Evolutionary conservation across 1,284 basidiomycete genomes (phyloP), one percentile per base, ranked within the genome.

Genomic region (Limonomyces culmigenus): DNA sequence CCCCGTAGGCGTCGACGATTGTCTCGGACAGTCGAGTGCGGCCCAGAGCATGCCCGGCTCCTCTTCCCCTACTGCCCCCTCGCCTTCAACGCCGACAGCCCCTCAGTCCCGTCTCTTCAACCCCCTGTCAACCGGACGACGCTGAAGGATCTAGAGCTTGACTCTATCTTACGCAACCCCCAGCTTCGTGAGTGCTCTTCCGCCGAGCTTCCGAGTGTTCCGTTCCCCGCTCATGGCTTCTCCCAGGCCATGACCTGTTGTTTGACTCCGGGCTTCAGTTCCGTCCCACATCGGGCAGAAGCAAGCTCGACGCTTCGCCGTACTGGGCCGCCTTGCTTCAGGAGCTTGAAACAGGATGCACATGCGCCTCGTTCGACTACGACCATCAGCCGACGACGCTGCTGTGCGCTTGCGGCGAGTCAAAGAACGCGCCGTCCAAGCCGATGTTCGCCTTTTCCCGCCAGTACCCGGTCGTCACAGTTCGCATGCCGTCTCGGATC

Each of bases 111-210:
- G 6, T 62, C 77, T 18, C 57, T 71, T 31, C 62, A 67, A 33
- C 87, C 89, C 1, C 70, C 83, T 36, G 84, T 93, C 52, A 91
- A 87, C 48, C 67, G 79, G 33, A 70, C 76, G 37, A 86, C 85
- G 0, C 62, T 95, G 46, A 77, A 75, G 49, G 83, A 89, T 50
- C 64, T 95, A 32, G 88, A 95, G 52, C 62, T 92, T 18, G 71
- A 78, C 42, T 73, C 81, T 42, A 89, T 93, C 45, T 65, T 93
- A 41, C 74, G 81, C 39, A 89, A 89, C 50, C 83, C 85, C 17
- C 87, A 91, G 54, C 75, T 95, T 42, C 78, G 80, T 84, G 11
- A 17, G 36, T 32, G 10, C 19, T 37, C 36, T 19, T 32, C 15
- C 16, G 8, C 30, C 8, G 10, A 11, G 16, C 12, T 25, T 32